These are phyloP conservation scores for Boletus sp. DNA, from an alignment of 768 basidiomycete genomes.

Conservation along the genomic window DNA sequence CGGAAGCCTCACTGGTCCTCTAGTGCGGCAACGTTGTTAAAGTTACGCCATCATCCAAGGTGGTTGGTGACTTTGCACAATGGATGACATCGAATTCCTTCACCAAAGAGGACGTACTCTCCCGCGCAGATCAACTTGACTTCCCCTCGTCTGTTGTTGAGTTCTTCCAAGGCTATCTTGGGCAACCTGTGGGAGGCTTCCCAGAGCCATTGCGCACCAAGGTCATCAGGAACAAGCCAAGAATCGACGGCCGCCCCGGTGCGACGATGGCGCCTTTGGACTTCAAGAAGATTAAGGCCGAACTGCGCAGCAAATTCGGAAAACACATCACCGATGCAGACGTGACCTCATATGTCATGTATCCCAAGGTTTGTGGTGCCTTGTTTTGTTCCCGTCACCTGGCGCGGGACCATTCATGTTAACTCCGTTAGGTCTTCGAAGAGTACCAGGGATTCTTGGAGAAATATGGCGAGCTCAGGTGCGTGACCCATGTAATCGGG, in stretches of 20 bases:
- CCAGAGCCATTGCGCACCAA: slow-evolving; percentile 91
- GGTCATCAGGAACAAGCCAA: slow-evolving; percentile 89
- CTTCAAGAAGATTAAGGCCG: slow-evolving; percentile 94
- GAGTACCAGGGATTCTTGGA: slow-evolving; percentile 94
- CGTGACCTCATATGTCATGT: slow-evolving; percentile 96
- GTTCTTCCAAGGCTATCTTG: slow-evolving; percentile 99
- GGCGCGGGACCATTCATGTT: slow-evolving; percentile 6
- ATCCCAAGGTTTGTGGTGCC: slow-evolving; percentile 73
- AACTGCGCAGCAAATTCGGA: slow-evolving; percentile 90
- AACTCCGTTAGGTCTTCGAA: slow-evolving; percentile 75
- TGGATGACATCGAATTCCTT: slow-evolving; percentile 97
- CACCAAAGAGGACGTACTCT: slow-evolving; percentile 80
- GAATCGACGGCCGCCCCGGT: slow-evolving; percentile 93
- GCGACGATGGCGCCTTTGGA: slow-evolving; percentile 82
- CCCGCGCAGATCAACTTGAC: slow-evolving; percentile 85
- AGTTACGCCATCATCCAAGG: slow-evolving; percentile 98
- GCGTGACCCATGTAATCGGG: slow-evolving; percentile 21
- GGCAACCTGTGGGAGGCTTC: slow-evolving; percentile 97
- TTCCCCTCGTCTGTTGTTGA: slow-evolving; percentile 97
- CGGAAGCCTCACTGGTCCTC: slow-evolving; percentile 7
- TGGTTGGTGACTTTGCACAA: slow-evolving; percentile 98
- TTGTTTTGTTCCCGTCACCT: slow-evolving; percentile 2
- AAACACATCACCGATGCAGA: slow-evolving; percentile 92
- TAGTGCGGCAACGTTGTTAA: slow-evolving; percentile 98
- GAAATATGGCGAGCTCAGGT: slow-evolving; percentile 95